A percentile compares a stretch with the other conserved stretches of the same genome.
Evolutionary conservation across 139 green algal genomes (phyloP).

Genomic region (Closterium sp.): DNA sequence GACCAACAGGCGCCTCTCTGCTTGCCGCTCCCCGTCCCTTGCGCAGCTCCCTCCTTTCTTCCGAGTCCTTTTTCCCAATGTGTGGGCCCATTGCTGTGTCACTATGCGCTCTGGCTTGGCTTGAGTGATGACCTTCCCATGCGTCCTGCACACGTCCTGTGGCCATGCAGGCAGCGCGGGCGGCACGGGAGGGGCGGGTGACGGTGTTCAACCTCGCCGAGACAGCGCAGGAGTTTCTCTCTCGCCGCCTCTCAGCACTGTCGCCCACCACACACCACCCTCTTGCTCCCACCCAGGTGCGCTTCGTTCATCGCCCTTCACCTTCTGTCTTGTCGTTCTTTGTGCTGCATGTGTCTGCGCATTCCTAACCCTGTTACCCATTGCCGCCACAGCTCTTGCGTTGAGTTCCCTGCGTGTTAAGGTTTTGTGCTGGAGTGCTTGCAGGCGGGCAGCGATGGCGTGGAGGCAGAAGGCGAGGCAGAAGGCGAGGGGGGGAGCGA

Average conservation of each 20-base stretch:
- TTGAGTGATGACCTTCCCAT: not conserved
- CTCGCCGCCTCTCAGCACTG: not conserved
- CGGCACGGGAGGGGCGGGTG: conserved; percentile 25
- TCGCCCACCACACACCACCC: not conserved
- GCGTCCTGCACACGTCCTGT: too few species aligned
- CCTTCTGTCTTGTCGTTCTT: not conserved
- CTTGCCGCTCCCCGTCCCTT: not conserved
- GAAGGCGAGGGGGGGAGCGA: too few species aligned
- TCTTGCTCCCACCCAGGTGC: not conserved
- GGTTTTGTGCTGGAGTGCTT: not conserved
- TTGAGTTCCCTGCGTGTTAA: not conserved
- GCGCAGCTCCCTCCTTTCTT: not conserved
- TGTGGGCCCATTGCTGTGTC: not conserved
- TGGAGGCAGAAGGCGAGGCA: too few species aligned
- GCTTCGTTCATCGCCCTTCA: not conserved
- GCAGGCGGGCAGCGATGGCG: not conserved
- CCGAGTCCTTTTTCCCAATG: not conserved
- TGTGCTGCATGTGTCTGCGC: not conserved
- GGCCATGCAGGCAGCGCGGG: conserved; percentile 6
- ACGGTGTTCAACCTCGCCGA: conserved; percentile 48
- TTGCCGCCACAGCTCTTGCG: not conserved
- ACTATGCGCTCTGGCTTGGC: not conserved
- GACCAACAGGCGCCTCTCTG: conserved; percentile 1
- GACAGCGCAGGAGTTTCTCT: conserved; percentile 27
- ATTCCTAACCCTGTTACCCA: not conserved